Evolutionary conservation across 2,329 filamentous ascomycete genomes (phyloP).

Genomic region (Aspergillus quadricinctus): DNA sequence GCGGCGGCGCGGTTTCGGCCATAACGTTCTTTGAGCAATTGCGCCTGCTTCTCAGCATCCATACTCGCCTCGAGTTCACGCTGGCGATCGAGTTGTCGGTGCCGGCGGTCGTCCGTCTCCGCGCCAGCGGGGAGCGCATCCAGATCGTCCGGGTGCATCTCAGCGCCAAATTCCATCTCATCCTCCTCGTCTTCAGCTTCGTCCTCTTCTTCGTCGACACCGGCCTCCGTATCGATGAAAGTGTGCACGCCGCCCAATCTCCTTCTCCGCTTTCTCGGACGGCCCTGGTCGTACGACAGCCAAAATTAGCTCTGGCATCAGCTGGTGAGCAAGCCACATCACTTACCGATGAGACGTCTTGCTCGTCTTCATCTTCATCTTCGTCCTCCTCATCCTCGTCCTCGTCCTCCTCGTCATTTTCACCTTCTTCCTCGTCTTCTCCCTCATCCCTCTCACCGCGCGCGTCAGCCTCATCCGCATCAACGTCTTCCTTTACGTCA

Average conservation of each 20-base stretch:
- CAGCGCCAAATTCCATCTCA: constrained; percentile 79
- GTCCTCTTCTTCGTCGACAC: constrained; percentile 91
- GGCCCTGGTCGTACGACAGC: constrained; percentile 43
- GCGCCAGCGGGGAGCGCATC: constrained; percentile 69
- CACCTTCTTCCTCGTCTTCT: constrained; percentile 26
- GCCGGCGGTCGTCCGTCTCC: constrained; percentile 83
- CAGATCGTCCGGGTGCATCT: constrained; percentile 86
- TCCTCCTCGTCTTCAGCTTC: constrained; percentile 87
- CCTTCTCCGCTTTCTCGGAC: constrained; percentile 75
- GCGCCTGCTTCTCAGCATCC: constrained; percentile 90
- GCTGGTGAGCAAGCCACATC: constrained; percentile 39
- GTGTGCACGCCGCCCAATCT: constrained; percentile 66
- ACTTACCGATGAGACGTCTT: constrained; percentile 55
- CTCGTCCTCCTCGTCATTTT: constrained; percentile 37
- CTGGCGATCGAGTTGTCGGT: constrained; percentile 88
- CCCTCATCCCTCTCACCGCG: constrained; percentile 41
- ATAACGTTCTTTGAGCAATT: constrained; percentile 81
- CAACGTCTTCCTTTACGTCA: constrained; percentile 36
- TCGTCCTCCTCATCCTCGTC: constrained; percentile 49
- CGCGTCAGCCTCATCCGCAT: constrained; percentile 39
- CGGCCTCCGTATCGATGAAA: constrained; percentile 97
- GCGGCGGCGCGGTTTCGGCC: constrained; percentile 68
- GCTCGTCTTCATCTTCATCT: constrained; percentile 43
- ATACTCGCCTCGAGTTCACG: constrained; percentile 82
- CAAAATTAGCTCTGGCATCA: constrained; percentile 9